Evolutionary conservation across 257 asterid species (phyloP).

Genomic region (Lavandula angustifolia): DNA sequence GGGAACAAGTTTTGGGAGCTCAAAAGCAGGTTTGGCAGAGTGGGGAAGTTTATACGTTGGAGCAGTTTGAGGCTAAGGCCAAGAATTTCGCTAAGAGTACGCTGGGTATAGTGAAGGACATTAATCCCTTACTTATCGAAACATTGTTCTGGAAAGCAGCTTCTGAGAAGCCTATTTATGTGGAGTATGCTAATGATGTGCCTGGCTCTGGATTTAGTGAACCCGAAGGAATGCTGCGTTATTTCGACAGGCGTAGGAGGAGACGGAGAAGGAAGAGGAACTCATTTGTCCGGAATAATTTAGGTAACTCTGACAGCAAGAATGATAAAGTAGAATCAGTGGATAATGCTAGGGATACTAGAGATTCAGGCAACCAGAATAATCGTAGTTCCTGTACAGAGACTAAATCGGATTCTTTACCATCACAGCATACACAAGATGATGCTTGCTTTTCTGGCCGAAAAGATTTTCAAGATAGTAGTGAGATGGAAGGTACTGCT

Average conservation of each 20-base stretch:
- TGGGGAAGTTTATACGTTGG: slow-evolving; percentile 88
- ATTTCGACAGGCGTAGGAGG: slow-evolving; percentile 56
- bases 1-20: slow-evolving; percentile 43
- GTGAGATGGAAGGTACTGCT: slow-evolving; percentile 78
- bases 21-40: slow-evolving; percentile 97
- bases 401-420: slow-evolving; percentile 37
- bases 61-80: slow-evolving; percentile 88
- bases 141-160: slow-evolving; percentile 91
- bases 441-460: slow-evolving; percentile 38
- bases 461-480: slow-evolving; percentile 40
- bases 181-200: slow-evolving; percentile 97
- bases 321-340: slow-evolving; percentile 44
- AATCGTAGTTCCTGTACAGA: slow-evolving; percentile 40
- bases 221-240: slow-evolving; percentile 67
- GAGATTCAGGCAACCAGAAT: slow-evolving; percentile 40
- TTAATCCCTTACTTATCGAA: slow-evolving; percentile 73
- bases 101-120: slow-evolving; percentile 71
- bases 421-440: slow-evolving; percentile 35
- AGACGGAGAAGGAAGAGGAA: slow-evolving; percentile 62
- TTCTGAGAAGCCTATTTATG: slow-evolving; percentile 77
- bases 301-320: slow-evolving; percentile 41
- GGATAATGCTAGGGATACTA: slow-evolving; percentile 38
- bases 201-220: slow-evolving; percentile 95
- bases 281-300: slow-evolving; percentile 61
- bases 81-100: slow-evolving; percentile 72